Evolutionary conservation across 2,329 filamentous ascomycete species (phyloP), one percentile per base, ranked within the genome.

Genomic region (Neurospora crassa): DNA sequence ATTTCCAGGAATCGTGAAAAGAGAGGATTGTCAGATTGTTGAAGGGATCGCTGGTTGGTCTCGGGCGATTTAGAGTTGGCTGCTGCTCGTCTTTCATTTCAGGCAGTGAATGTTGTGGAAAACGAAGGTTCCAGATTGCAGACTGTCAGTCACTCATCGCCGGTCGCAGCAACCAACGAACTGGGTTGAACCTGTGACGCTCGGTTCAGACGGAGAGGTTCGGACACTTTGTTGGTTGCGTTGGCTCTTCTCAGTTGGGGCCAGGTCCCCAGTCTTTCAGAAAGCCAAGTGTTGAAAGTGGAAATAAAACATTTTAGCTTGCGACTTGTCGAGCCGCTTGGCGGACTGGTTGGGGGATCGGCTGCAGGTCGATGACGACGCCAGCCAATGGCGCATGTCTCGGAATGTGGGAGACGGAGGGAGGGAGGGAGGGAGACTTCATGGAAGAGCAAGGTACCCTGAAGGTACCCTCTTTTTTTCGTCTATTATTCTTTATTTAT

Each of bases 331-430:
- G 47, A 68, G 68, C 74, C 7, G 16, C 53, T 72, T 74, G 72
- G 74, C 73, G 72, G 73, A 37, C 73, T 75, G 73, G 71, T 67
- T 70, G 71, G 73, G 70, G 73, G 74, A 75, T 74, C 74, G 72
- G 68, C 75, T 77, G 74, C 75, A 76, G 73, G 74, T 76, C 73
- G 76, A 77, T 77, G 76, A 77, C 76, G 76, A 74, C 75, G 74
- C 76, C 72, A 73, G 68, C 71, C 74, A 74, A 74, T 75, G 73
- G 75, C 72, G 71, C 74, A 75, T 74, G 71, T 74, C 72, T 75
- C 76, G 76, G 76, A 75, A 77, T 75, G 76, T 76, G 75, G 75
- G 76, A 73, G 73, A 45, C 7, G n/a, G 18, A 20, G 43, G 43
- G 18, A 20, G 43, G 43, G n/a, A 45, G 43, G 43, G n/a, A n/a